phyloP scores from a whole-genome alignment of 208 protist genomes.

The Crithidia mellificae region DNA sequence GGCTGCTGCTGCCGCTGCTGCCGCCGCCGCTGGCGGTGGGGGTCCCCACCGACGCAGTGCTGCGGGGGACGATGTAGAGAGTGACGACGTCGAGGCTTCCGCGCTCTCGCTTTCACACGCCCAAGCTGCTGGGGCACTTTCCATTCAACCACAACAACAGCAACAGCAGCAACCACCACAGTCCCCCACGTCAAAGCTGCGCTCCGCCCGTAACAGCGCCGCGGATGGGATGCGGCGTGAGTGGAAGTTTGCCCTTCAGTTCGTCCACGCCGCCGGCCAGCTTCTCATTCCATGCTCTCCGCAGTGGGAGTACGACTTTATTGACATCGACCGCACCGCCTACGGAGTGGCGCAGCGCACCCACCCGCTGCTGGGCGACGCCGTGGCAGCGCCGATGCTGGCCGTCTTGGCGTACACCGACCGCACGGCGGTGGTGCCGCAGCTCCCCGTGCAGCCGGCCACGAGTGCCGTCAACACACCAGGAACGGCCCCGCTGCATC shows the following conservation, averaged over 20 bases:
- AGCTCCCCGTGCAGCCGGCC: not conserved
- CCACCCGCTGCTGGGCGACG: not conserved
- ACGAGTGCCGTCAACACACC: not conserved
- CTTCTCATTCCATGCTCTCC: constrained; percentile 68
- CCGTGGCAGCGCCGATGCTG: constrained; percentile 27
- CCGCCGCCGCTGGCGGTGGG: constrained; percentile 3
- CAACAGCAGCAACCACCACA: constrained; percentile 1
- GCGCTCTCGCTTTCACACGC: not conserved
- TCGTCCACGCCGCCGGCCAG: constrained; percentile 69
- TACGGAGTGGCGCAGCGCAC: constrained; percentile 23
- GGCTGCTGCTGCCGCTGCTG: not conserved
- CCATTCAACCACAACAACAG: constrained; percentile 1
- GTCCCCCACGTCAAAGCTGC: not conserved
- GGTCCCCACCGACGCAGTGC: not conserved
- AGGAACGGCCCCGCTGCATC: not conserved
- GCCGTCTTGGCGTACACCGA: constrained; percentile 66
- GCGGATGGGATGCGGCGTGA: constrained; percentile 83
- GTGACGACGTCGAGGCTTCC: not conserved
- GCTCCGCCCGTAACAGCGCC: constrained; percentile 6
- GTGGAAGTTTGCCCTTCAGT: constrained; percentile 85
- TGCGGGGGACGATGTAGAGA: not conserved
- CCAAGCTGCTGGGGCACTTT: not conserved
- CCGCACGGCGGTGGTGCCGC: constrained; percentile 43
- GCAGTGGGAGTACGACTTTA: constrained; percentile 83
- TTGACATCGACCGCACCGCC: constrained; percentile 62